A percentile compares a stretch with the other conserved stretches of the same genome.
Conservation (phyloP, 176 grass and related monocot species). For the Bonia amplexicaulis region DNA sequence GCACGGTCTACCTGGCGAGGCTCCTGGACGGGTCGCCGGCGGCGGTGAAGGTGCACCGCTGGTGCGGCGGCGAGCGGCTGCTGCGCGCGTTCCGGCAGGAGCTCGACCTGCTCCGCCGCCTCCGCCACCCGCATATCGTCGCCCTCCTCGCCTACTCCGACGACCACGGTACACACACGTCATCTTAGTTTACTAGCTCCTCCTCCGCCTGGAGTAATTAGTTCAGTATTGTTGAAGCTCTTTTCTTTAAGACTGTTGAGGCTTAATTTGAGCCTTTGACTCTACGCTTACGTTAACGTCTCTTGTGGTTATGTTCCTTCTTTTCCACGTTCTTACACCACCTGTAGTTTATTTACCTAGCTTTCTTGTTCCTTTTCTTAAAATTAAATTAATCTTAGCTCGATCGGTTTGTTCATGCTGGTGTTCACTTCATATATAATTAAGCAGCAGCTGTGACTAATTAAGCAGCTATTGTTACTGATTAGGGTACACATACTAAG, state of each 20-base stretch:
- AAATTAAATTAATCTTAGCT: neutral
- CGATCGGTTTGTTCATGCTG: too few relatives aligned
- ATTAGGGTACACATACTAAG: neutral
- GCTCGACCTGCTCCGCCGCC: constrained; percentile 70
- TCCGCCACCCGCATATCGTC: constrained; percentile 67
- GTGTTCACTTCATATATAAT: neutral
- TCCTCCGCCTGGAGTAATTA: too few relatives aligned
- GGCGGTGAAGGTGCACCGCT: constrained; percentile 64
- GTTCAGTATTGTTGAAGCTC: neutral
- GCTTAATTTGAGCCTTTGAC: neutral
- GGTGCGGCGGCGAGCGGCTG: constrained; percentile 53
- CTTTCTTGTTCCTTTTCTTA: neutral
- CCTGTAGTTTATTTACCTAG: neutral
- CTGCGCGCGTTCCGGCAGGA: constrained; percentile 66
- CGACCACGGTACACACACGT: constrained; percentile 49
- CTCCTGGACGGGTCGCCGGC: constrained; percentile 2
- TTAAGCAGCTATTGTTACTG: too few relatives aligned
- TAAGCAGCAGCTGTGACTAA: too few relatives aligned
- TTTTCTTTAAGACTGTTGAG: neutral
- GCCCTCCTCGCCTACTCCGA: constrained; percentile 67
- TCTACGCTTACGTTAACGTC: neutral
- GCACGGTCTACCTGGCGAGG: constrained; percentile 61
- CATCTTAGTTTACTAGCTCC: neutral
- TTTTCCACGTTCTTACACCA: neutral
- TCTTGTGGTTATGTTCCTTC: neutral